Evolutionary conservation across 345 rosid species (phyloP), one percentile per base, ranked within the genome.

Genomic region (Ceriops tagal): DNA sequence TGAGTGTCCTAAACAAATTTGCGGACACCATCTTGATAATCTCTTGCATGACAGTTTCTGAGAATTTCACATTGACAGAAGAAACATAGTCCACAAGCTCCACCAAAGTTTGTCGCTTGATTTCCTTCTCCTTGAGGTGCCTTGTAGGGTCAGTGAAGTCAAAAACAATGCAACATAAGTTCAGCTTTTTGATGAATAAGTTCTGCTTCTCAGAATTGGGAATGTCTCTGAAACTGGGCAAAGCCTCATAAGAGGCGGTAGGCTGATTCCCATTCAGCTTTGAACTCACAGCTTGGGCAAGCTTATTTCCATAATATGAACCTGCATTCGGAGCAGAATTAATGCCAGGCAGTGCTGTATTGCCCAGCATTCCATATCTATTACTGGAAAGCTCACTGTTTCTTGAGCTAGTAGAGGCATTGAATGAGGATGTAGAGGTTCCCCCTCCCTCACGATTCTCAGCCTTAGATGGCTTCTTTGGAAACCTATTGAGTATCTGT

Each of bases 401-500:
- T 69, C 86, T 81, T 56, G 84, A 71, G 66, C 62, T 66, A 59
- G 78, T 64, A 21, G 83, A 75, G 71, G 79, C 58, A 75, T 73
- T 73, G 8, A 78, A 75, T 15, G 83, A 77, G 58, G 84, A 75
- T 8, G 81, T 77, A 32, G 82, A 76, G 59, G 80, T 60, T 66
- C 78, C 85, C 64, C 83, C 84, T 22, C 84, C 88, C 61, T 87
- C 88, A 22, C 84, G 83, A 70, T 37, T 71, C 58, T 84, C 88
- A 8, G 73, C 69, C 1, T 84, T 87, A 11, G 88, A 81, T 20
- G 87, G 82, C 75, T 87, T 87, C 81, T 75, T 65, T 1, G 91
- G 91, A 70, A 84, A 81, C 87, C 82, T 84, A 73, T 81, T 87
- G 34, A 87, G 78, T 74, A 87, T 79, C 72, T 87, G 83, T 47